A percentile compares a stretch with the other conserved stretches of the same genome.
Evolutionary conservation across 1,139 yeast genomes (phyloP).

Genomic region (Tardiomyces depauwii): DNA sequence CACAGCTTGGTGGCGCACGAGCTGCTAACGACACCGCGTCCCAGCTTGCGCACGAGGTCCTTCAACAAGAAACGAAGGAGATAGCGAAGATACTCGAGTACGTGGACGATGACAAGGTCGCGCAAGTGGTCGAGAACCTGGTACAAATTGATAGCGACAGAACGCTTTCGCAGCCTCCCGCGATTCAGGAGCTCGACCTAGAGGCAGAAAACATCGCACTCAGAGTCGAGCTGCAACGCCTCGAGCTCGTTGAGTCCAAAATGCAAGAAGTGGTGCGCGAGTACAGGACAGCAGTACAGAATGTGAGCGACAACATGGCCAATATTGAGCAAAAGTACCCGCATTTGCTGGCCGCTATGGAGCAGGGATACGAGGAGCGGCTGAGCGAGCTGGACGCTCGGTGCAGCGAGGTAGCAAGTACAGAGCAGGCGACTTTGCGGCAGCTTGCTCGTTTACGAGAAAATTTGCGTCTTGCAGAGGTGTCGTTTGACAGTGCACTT

Average conservation of each 20-base stretch:
- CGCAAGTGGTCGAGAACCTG: slow-evolving; percentile 1
- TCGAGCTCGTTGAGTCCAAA: slow-evolving; percentile 1
- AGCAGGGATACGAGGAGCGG: background rate
- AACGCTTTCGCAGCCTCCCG: slow-evolving; percentile 1
- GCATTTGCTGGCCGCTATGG: background rate
- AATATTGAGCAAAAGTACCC: background rate
- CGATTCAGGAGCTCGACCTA: background rate
- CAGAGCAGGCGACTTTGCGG: background rate
- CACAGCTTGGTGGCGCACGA: slow-evolving; percentile 8
- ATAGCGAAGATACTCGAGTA: slow-evolving; percentile 3
- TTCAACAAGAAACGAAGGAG: slow-evolving; percentile 1
- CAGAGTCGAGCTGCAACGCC: slow-evolving; percentile 7
- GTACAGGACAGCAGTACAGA: background rate
- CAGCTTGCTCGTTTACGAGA: background rate
- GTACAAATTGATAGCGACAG: slow-evolving; percentile 1
- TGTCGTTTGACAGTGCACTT: background rate
- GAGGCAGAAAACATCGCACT: background rate
- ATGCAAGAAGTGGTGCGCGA: background rate
- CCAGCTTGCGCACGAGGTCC: slow-evolving; percentile 9
- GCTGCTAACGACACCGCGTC: slow-evolving; percentile 8
- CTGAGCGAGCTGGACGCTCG: background rate
- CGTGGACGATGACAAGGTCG: slow-evolving; percentile 1
- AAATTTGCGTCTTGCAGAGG: background rate
- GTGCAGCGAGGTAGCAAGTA: background rate
- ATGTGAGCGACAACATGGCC: background rate